Base-by-base conservation (phyloP, 2,329 filamentous ascomycete genomes). In the Pseudodiploospora longispora region DNA sequence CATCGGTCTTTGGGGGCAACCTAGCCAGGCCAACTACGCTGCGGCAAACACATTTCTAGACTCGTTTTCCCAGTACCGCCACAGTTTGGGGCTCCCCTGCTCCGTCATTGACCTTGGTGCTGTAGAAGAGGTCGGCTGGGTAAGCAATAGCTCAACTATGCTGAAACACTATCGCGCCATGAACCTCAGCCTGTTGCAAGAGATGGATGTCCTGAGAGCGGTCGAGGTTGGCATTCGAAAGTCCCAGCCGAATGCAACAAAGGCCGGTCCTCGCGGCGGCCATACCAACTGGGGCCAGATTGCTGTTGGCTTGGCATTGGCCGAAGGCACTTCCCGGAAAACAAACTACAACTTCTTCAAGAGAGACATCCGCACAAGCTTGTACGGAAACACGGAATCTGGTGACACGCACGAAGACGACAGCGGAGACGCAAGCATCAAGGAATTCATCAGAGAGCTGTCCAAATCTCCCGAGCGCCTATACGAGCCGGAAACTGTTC, bases 341-440 rank as follows among this genome's bases (percentile, higher is more conserved):
- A 46, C 30, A 6, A 52, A 46, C 28, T 42, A 47, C 27, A 36
- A 30, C 3, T 27, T 45, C 5, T 50, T 43, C 41, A 52, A 44
- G 29, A 38, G 46, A 12, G 49, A 52, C 10, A 30, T 40, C 6
- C 49, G 47, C 40, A 46, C 48, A 41, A 42, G 42, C 10, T 7
- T 40, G 6, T 41, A 31, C 6, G 27, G 30, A n/a, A 43, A 41
- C 36, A 33, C 42, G 36, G 33, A 37, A 30, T 27, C 38, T 30
- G 7, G 30, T 1, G 37, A 27, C 12, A 39, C 10, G 10, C 29
- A 29, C 8, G 37, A 27, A 12, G n/a, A 28, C 32, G 39, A 12
- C 10, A 32, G 30, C 19, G 46, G 36, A 19, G 42, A 49, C 31
- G 44, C 45, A 9, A 41, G 43, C 32, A 36, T 52, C 19, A 27